phyloP scores from a whole-genome alignment of 345 rosid species.

The Camelina hispida region DNA sequence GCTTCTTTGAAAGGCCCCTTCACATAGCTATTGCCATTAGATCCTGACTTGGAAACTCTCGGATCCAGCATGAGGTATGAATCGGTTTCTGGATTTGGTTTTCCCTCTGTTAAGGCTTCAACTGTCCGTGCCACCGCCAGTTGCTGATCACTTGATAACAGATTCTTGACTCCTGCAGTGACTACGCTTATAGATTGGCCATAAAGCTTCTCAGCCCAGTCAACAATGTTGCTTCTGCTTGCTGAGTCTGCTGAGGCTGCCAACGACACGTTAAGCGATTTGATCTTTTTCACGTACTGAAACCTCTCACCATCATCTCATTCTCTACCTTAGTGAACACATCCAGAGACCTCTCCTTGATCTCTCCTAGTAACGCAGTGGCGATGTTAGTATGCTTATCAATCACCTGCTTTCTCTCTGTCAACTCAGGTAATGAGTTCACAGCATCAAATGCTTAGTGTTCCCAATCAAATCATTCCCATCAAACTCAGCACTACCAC shows the following conservation, averaged over 20 bases:
- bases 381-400: slow-evolving; percentile 89
- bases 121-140: slow-evolving; percentile 72
- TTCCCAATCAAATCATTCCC: slow-evolving; percentile 78
- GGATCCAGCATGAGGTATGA: slow-evolving; percentile 75
- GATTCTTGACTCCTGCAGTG: slow-evolving; percentile 84
- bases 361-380: slow-evolving; percentile 70
- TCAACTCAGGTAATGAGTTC: slow-evolving; percentile 81
- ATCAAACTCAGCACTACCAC: slow-evolving; percentile 32
- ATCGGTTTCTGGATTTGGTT: slow-evolving; percentile 74
- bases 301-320: slow-evolving; percentile 87
- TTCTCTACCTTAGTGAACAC: slow-evolving; percentile 73
- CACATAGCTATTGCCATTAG: slow-evolving; percentile 58
- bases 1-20: slow-evolving; percentile 84
- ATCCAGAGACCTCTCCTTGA: slow-evolving; percentile 86
- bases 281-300: slow-evolving; percentile 85
- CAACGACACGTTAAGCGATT: slow-evolving; percentile 70
- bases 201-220: slow-evolving; percentile 88
- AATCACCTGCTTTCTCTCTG: slow-evolving; percentile 78
- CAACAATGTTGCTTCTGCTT: slow-evolving; percentile 79
- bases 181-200: slow-evolving; percentile 85
- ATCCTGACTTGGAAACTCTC: slow-evolving; percentile 70
- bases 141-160: slow-evolving; percentile 73
- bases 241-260: slow-evolving; percentile 80
- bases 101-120: slow-evolving; percentile 84
- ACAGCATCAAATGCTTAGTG: slow-evolving; percentile 87